Conservation (phyloP, 108 stramenopile species). For the Schizochytrium sp. region DNA sequence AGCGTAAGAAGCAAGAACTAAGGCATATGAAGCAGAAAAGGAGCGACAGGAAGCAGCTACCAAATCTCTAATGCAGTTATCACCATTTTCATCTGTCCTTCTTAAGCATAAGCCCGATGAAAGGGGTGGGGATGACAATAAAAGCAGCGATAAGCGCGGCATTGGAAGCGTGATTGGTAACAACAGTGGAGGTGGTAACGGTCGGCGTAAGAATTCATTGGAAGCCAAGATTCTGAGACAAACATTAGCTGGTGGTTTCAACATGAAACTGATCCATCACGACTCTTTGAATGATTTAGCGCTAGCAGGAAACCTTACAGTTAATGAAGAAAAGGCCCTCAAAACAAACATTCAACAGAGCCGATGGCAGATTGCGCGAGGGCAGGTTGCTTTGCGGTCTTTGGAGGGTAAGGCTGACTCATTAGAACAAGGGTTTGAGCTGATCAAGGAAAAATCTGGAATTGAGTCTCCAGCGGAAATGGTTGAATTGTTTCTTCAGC, state of each 20-base stretch:
- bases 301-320: conserved; percentile 34
- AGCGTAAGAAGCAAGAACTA: background rate
- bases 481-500: conserved; percentile 41
- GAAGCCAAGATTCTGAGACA: background rate
- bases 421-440: conserved; percentile 52
- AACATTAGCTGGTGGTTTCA: background rate
- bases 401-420: conserved; percentile 46
- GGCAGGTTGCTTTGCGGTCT: conserved; percentile 44
- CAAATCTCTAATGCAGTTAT: conserved; percentile 9
- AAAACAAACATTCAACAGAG: conserved; percentile 59
- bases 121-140: too few species aligned
- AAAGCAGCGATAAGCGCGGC: too few species aligned
- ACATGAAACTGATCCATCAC: background rate
- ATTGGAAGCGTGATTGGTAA: too few species aligned
- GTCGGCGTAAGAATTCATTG: background rate
- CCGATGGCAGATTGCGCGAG: conserved; percentile 58
- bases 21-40: background rate
- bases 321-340: conserved; percentile 42
- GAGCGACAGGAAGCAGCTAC: conserved; percentile 9
- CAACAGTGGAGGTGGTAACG: too few species aligned
- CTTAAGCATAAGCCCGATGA: background rate
- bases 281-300: conserved; percentile 13
- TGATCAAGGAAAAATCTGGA: conserved; percentile 45
- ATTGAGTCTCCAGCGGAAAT: conserved; percentile 48
- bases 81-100: conserved; percentile 38